Percentiles rank a stretch among this genome's conserved stretches.
Evolutionary conservation across 345 rosid species (phyloP).

Genomic region (Salix viminalis): DNA sequence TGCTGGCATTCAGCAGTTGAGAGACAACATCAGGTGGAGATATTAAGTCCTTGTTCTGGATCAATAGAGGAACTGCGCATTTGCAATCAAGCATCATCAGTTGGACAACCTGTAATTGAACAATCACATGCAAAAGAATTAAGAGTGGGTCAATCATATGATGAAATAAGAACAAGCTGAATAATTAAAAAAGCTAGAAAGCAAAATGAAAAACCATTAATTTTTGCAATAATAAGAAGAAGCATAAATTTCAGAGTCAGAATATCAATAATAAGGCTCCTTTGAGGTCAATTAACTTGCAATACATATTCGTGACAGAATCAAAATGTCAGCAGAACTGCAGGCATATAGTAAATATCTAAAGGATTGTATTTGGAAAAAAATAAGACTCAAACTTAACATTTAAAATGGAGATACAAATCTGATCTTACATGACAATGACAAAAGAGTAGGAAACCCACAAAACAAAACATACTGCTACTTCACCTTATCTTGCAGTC

Average conservation of each 20-base stretch:
- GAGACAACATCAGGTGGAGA: slow-evolving; percentile 80
- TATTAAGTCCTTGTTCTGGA: slow-evolving; percentile 77
- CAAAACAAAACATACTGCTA: slow-evolving; percentile 9
- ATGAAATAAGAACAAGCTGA: neutral
- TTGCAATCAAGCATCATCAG: slow-evolving; percentile 87
- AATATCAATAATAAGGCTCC: neutral
- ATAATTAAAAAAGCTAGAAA: neutral
- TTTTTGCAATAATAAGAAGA: neutral
- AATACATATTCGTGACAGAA: neutral
- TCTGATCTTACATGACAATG: neutral
- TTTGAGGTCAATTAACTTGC: neutral
- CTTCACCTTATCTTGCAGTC: slow-evolving; percentile 12
- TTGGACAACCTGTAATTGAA: slow-evolving; percentile 66
- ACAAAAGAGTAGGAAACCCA: neutral
- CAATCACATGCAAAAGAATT: slow-evolving; percentile 10
- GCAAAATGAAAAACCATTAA: neutral
- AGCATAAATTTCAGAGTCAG: neutral
- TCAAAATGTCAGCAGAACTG: neutral
- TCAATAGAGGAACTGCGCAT: slow-evolving; percentile 70
- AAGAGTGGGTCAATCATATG: neutral
- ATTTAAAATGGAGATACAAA: neutral
- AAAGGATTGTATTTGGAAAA: neutral
- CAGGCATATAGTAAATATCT: neutral
- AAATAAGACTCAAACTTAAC: neutral
- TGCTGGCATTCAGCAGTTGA: slow-evolving; percentile 52